Evolutionary conservation across 2,329 filamentous ascomycete species (phyloP), one percentile per base, ranked within the genome.

Genomic region (Albifimbria verrucaria): DNA sequence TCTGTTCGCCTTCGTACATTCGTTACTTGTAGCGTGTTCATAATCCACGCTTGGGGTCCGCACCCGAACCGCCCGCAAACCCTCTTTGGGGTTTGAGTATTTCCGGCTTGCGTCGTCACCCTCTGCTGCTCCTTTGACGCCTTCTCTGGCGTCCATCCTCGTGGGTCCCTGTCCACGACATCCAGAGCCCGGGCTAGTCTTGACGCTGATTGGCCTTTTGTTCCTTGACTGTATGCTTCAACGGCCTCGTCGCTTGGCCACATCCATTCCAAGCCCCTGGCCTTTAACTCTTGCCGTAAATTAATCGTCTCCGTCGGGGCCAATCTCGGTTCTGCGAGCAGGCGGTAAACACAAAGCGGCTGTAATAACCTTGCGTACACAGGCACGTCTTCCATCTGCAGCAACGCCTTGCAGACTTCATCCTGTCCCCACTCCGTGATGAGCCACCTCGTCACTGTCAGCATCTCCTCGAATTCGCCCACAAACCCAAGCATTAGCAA

Each of bases 401-500:
- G 57, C 53, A 76, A 64, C 50, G 72, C 70, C 17, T 72, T 68
- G 5, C 70, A 59, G 28, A 69, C 53, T 10, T 65, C 62, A 23
- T 62, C 51, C 21, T 65, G 65, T 6, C 65, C 63, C 68, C 77
- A 77, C 57, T 83, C 68, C 22, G 68, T 59, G 1, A 80, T 68
- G 58, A 87, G 79, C 85, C 86, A 92, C 25, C 71, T 66, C 15
- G 87, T 68, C 5, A 86, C 68, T 4, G 71, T 71, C 5, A 79
- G 74, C 64, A 90, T 82, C 48, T 79, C 82, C 2, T 78, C 70
- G 48, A 76, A 74, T 57, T 90, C 83, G 32, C 78, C 79, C n/a
- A 84, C 67, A 50, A 80, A 77, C 1, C 81, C 87, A 21, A 91
- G 71, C 1, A 82, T 77, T 46, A 85, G 77, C 65, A 91, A 77